Percentiles rank a stretch among this genome's conserved stretches.
phyloP scores from a whole-genome alignment of 1,284 basidiomycete species.

The Cutaneotrichosporon cavernicola region DNA sequence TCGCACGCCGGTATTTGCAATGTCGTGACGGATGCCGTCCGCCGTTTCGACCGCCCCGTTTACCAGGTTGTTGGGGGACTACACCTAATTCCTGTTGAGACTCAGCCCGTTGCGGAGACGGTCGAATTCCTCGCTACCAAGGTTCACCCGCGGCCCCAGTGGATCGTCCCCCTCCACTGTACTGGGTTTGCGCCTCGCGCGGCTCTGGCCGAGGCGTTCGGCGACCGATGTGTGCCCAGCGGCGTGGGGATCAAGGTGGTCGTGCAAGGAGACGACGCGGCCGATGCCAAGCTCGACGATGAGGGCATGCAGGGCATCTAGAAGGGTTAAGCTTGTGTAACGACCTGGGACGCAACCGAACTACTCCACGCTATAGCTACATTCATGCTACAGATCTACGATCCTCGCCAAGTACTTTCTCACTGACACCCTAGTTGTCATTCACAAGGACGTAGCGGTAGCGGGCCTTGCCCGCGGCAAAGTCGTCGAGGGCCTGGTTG shows the following conservation, averaged over 20 bases:
- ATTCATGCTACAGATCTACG: background rate
- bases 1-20: constrained; percentile 82
- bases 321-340: background rate
- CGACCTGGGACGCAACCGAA: background rate
- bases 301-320: constrained; percentile 12
- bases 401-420: background rate
- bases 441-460: constrained; percentile 57
- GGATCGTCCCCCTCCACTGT: constrained; percentile 78
- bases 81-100: constrained; percentile 69
- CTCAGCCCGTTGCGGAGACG: constrained; percentile 64
- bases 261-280: constrained; percentile 41
- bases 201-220: constrained; percentile 65
- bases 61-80: constrained; percentile 80
- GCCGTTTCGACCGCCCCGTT: constrained; percentile 64
- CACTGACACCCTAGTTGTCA: constrained; percentile 24
- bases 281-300: constrained; percentile 21
- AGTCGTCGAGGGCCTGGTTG: constrained; percentile 54
- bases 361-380: background rate
- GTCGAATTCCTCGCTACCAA: constrained; percentile 65
- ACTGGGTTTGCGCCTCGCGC: constrained; percentile 71
- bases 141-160: constrained; percentile 64
- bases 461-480: constrained; percentile 54
- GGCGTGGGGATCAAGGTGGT: constrained; percentile 69
- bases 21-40: constrained; percentile 67
- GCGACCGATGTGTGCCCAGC: constrained; percentile 65